Conservation (phyloP, 2,329 filamentous ascomycete species). For the Fusarium bactridioides region DNA sequence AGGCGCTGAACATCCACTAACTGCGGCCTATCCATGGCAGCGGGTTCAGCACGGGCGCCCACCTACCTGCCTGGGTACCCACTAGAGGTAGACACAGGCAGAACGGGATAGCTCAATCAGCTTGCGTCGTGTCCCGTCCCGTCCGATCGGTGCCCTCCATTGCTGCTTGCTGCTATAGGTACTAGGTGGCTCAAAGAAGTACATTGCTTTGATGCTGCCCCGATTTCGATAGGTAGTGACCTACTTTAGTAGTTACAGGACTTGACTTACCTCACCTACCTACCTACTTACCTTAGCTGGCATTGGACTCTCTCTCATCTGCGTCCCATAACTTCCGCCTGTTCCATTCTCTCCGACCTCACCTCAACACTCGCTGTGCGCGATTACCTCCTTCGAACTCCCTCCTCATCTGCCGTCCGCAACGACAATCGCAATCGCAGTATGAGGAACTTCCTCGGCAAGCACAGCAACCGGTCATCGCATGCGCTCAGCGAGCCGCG, state of each 20-base stretch:
- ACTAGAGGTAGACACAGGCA: neutral
- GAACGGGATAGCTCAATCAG: neutral
- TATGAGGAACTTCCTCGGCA: constrained; percentile 64
- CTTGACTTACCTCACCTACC: neutral
- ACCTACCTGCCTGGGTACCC: neutral
- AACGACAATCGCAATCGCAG: constrained; percentile 37
- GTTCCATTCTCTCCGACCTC: constrained; percentile 9
- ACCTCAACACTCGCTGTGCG: constrained; percentile 19
- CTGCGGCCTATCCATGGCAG: constrained; percentile 1
- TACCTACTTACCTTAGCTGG: neutral
- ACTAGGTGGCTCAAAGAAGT: neutral
- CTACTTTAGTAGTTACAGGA: neutral
- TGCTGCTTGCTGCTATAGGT: neutral
- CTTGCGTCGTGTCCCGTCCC: constrained; percentile 10
- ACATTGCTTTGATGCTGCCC: constrained; percentile 8
- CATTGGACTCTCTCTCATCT: constrained; percentile 21
- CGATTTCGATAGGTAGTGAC: constrained; percentile 18
- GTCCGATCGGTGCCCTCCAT: constrained; percentile 2
- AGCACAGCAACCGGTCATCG: constrained; percentile 65
- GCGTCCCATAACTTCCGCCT: constrained; percentile 13
- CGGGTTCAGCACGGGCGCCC: neutral
- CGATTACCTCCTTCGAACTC: neutral
- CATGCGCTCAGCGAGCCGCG: constrained; percentile 59
- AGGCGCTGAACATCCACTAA: constrained; percentile 22
- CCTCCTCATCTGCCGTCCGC: constrained; percentile 10